Evolutionary conservation across 495 filamentous ascomycete genomes (phyloP), one percentile per base, ranked within the genome.

Genomic region (Tuber aestivum): DNA sequence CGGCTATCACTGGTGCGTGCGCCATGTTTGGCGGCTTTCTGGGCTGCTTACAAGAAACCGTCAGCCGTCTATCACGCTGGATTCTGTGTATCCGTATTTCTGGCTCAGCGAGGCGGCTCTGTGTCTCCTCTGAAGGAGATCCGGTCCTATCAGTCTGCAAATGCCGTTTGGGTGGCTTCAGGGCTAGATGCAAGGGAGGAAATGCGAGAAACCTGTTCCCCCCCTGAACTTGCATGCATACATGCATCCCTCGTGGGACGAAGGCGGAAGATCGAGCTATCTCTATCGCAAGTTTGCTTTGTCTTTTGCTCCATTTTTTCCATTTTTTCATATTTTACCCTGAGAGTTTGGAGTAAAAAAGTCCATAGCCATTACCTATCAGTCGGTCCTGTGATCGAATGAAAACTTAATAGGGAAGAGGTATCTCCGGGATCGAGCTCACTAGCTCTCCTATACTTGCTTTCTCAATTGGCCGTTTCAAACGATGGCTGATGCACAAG

Each of bases 161-260:
- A 65, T 65, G 9, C 56, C 18, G 27, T 65, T 65, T 65, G 18
- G 56, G 21, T n/a, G 56, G 56, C 56, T 32, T 35, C 56, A 7
- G 27, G 14, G 27, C 27, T 65, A 14, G 27, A 35, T 20, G 56
- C 56, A 65, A 61, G 56, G 56, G 56, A 65, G 27, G 14, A 20
- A 65, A 35, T 18, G 27, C 56, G 27, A 65, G 56, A 65, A 65
- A 65, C 27, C 27, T 65, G 10, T 32, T 61, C 50, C 50, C 23
- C 23, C 10, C 56, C 32, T 35, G 56, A 35, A 35, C 56, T 18
- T 65, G 56, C 56, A 65, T 65, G 56, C 56, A 61, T 61, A n/a
- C 50, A 65, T 65, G 56, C 56, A 61, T 3, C n/a, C n/a, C 56
- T 65, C 56, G 56, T 65, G 56, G 56, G 56, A 65, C 56, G 56